phyloP scores from a whole-genome alignment of 345 rosid genomes.

The Rhodamnia rubescens region DNA sequence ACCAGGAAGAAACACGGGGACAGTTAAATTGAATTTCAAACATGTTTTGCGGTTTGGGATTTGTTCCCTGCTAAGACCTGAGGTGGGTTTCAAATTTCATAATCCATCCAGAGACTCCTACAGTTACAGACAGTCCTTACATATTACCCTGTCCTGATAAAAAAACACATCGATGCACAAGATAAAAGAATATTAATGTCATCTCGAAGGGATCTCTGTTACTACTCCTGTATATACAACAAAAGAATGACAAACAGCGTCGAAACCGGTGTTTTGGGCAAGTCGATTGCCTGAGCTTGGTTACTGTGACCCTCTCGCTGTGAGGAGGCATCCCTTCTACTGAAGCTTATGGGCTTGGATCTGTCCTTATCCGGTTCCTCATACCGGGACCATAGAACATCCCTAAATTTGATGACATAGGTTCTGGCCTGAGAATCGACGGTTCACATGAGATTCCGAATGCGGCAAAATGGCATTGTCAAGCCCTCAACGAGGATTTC shows the following conservation, averaged over 20 bases:
- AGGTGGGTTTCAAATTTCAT: neutral
- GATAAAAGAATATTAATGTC: neutral
- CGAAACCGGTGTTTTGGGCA: neutral
- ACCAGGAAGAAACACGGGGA: neutral
- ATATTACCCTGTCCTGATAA: neutral
- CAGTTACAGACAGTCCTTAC: fast-evolving
- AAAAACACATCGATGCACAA: neutral
- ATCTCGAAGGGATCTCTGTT: neutral
- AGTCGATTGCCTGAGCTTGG: neutral
- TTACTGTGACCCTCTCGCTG: neutral
- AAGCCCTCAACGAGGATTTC: conserved; percentile 1
- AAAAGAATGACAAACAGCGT: neutral
- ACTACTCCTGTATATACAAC: neutral
- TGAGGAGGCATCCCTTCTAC: neutral
- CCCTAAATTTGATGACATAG: neutral
- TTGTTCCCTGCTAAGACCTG: neutral
- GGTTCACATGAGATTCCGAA: neutral
- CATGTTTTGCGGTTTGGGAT: neutral
- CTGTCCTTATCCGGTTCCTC: neutral
- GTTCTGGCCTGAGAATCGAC: neutral
- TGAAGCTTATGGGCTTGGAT: neutral
- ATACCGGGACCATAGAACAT: neutral
- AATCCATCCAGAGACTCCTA: neutral
- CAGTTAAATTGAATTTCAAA: neutral
- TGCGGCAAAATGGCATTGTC: neutral